phyloP scores from a whole-genome alignment of 768 basidiomycete genomes.

The Nidula microcarpa region DNA sequence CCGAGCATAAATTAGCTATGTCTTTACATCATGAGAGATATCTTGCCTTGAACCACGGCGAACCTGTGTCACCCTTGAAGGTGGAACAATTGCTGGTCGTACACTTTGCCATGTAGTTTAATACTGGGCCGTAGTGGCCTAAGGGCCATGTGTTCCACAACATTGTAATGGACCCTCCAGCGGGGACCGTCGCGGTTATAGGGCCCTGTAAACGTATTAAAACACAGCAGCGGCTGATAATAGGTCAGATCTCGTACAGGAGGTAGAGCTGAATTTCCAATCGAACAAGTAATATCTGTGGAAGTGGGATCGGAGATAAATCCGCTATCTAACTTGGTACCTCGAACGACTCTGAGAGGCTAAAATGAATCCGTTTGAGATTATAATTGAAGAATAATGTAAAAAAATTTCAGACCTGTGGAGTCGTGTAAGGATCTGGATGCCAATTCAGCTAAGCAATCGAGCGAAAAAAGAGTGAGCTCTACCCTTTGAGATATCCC shows the following conservation, averaged over 20 bases:
- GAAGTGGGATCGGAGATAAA: slow-evolving; percentile 26
- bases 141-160: slow-evolving; percentile 38
- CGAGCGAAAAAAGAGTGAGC: background rate
- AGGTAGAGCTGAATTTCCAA: slow-evolving; percentile 31
- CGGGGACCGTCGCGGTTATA: slow-evolving; percentile 29
- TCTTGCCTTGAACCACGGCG: slow-evolving; percentile 36
- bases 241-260: slow-evolving; percentile 15
- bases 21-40: background rate
- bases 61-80: slow-evolving; percentile 29
- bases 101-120: slow-evolving; percentile 38
- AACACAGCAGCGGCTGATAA: background rate
- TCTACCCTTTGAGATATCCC: slow-evolving; percentile 26
- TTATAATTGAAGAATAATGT: background rate
- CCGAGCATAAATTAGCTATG: background rate
- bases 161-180: slow-evolving; percentile 27
- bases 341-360: slow-evolving; percentile 30
- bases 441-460: background rate
- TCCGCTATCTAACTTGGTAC: slow-evolving; percentile 31
- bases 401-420: slow-evolving; percentile 16
- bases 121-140: slow-evolving; percentile 34
- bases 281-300: slow-evolving; percentile 32
- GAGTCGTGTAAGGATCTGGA: slow-evolving; percentile 26
- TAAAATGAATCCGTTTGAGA: slow-evolving; percentile 3
- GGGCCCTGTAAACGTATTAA: slow-evolving; percentile 20
- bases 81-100: slow-evolving; percentile 27